These are phyloP conservation scores for Boletus sensibilis DNA, from an alignment of 768 basidiomycete species.

Conservation along the genomic window DNA sequence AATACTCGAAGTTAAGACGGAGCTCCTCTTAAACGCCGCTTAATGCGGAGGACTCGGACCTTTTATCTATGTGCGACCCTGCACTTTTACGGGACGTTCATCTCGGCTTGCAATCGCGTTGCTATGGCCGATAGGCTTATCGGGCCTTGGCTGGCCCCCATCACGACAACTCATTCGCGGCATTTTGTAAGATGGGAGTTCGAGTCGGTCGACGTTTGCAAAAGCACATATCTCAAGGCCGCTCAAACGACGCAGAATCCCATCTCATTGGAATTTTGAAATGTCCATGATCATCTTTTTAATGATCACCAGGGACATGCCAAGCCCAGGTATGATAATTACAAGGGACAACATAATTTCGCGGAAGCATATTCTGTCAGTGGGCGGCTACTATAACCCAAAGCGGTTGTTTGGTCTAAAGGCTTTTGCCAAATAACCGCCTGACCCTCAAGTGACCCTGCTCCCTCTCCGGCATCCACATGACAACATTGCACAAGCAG, in stretches of 20 bases:
- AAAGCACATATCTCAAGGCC: neutral
- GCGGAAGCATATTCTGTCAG: neutral
- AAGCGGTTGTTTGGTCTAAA: neutral
- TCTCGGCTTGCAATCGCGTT: neutral
- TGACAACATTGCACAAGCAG: neutral
- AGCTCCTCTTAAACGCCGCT: neutral
- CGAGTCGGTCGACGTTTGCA: neutral
- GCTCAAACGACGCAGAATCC: neutral
- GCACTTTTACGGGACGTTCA: neutral
- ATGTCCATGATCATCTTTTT: neutral
- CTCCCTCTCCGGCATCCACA: neutral
- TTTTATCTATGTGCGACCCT: neutral
- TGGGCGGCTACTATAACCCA: neutral
- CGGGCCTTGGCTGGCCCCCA: neutral
- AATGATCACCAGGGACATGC: neutral
- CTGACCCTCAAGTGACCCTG: neutral
- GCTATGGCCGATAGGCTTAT: too few species aligned
- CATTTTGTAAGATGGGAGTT: neutral
- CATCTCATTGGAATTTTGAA: neutral
- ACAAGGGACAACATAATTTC: neutral
- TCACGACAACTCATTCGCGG: neutral
- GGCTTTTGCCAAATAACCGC: constrained; percentile 13
- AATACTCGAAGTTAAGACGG: constrained; percentile 9
- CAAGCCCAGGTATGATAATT: neutral
- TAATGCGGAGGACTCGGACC: too few species aligned